A percentile compares a stretch with the other conserved stretches of the same genome.
phyloP scores from a whole-genome alignment of 345 rosid genomes.

The Balakata baccata region DNA sequence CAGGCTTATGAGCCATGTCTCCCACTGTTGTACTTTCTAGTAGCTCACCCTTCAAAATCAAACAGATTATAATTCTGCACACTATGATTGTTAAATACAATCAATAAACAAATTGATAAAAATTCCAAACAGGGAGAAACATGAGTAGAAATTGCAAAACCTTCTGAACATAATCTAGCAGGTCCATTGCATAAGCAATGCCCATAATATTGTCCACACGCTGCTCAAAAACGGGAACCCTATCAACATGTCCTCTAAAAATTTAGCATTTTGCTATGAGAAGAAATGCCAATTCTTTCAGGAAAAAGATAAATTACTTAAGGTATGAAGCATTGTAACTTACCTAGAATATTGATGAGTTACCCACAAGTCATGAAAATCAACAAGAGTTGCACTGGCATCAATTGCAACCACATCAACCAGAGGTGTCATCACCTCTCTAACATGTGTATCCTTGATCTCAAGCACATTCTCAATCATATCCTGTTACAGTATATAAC shows the following conservation, averaged over 20 bases:
- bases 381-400: constrained; percentile 70
- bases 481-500: constrained; percentile 53
- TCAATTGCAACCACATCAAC: constrained; percentile 98
- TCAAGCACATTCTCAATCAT: constrained; percentile 99
- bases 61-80: constrained; percentile 47
- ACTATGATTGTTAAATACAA: constrained; percentile 33
- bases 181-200: constrained; percentile 97
- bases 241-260: constrained; percentile 27
- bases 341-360: constrained; percentile 98
- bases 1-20: constrained; percentile 97
- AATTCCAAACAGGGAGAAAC: constrained; percentile 12
- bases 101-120: constrained; percentile 30
- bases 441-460: constrained; percentile 92
- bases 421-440: constrained; percentile 99
- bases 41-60: constrained; percentile 91
- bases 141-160: constrained; percentile 40
- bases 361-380: constrained; percentile 87
- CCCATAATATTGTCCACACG: constrained; percentile 96
- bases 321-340: background rate
- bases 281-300: background rate
- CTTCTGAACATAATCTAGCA: constrained; percentile 88
- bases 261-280: constrained; percentile 23
- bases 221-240: constrained; percentile 99
- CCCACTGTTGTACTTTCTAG: constrained; percentile 78
- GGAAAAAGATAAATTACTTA: background rate